Conservation (phyloP, 768 basidiomycete species). For the Suillus placidus region DNA sequence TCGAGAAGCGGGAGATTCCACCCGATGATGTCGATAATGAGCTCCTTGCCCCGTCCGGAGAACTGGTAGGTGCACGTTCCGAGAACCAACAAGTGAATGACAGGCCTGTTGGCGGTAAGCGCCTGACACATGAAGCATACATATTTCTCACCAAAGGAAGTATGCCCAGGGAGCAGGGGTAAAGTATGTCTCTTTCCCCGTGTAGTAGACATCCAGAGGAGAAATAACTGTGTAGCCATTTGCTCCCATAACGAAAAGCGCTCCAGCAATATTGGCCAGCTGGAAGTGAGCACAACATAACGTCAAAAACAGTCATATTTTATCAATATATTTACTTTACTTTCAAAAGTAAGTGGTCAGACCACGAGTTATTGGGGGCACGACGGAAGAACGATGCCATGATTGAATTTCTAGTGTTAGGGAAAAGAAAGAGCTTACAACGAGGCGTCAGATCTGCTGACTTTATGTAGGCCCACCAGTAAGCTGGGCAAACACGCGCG, state of each 20-base stretch:
- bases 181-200: slow-evolving; percentile 64
- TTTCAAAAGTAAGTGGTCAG: slow-evolving; percentile 57
- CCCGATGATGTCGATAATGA: slow-evolving; percentile 64
- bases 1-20: slow-evolving; percentile 68
- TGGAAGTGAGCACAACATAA: slow-evolving; percentile 16
- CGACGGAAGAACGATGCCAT: slow-evolving; percentile 31
- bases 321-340: slow-evolving; percentile 31
- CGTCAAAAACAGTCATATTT: slow-evolving; percentile 11
- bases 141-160: slow-evolving; percentile 53
- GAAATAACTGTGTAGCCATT: slow-evolving; percentile 65
- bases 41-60: slow-evolving; percentile 52
- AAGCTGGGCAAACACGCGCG: slow-evolving; percentile 4
- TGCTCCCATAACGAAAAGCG: slow-evolving; percentile 57
- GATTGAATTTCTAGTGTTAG: slow-evolving; percentile 1
- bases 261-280: slow-evolving; percentile 60
- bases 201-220: slow-evolving; percentile 49
- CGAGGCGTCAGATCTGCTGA: slow-evolving; percentile 18
- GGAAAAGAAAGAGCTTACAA: slow-evolving; percentile 12
- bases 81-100: slow-evolving; percentile 67
- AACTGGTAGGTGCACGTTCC: slow-evolving; percentile 68
- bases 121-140: not conserved
- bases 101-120: slow-evolving; percentile 42
- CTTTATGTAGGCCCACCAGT: slow-evolving; percentile 28
- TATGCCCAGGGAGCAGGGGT: slow-evolving; percentile 67
- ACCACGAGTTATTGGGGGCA: slow-evolving; percentile 38